Percentiles rank a stretch among this genome's conserved stretches.
phyloP scores from a whole-genome alignment of 768 basidiomycete species.

The Plicaturopsis crispa region DNA sequence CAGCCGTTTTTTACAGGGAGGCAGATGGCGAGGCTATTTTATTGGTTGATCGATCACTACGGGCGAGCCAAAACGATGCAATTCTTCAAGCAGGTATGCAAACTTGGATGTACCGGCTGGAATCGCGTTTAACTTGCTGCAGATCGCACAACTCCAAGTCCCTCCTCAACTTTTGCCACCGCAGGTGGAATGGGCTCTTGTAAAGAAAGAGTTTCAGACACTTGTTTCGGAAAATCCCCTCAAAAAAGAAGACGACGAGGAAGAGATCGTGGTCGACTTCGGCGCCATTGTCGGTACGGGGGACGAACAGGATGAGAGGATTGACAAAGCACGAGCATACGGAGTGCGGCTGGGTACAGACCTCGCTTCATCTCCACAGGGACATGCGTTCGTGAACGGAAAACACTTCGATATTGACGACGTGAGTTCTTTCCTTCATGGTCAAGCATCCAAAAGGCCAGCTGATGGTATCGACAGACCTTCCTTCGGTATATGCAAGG shows the following conservation, averaged over 20 bases:
- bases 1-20: constrained; percentile 34
- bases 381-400: constrained; percentile 87
- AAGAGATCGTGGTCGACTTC: constrained; percentile 20
- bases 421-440: constrained; percentile 31
- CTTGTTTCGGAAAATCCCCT: constrained; percentile 23
- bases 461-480: too few species aligned
- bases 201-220: constrained; percentile 30
- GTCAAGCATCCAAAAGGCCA: too few species aligned
- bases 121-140: neutral
- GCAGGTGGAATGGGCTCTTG: constrained; percentile 39
- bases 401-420: constrained; percentile 63
- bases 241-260: constrained; percentile 16
- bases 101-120: constrained; percentile 1
- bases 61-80: constrained; percentile 57
- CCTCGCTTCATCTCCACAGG: constrained; percentile 29
- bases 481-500: constrained; percentile 58
- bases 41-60: constrained; percentile 53
- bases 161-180: constrained; percentile 21
- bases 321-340: constrained; percentile 47
- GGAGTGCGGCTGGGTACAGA: constrained; percentile 49
- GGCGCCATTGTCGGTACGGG: constrained; percentile 26
- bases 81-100: constrained; percentile 48
- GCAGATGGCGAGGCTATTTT: constrained; percentile 68
- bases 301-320: constrained; percentile 22
- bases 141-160: constrained; percentile 32